Conservation (phyloP, 208 protist genomes). For the Jaenimonas drosophilae region DNA sequence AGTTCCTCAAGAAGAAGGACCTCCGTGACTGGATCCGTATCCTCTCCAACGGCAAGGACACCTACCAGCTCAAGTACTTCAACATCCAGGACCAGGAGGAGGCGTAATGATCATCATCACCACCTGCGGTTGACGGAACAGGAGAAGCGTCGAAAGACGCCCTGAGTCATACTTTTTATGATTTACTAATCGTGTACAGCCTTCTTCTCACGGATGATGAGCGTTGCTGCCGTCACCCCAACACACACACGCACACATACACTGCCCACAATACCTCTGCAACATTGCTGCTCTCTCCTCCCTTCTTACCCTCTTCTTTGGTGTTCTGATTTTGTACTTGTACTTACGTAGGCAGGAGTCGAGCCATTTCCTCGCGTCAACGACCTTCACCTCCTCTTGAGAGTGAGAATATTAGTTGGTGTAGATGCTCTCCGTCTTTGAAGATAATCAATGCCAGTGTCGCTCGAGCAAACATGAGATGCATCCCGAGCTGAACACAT, state of each 20-base stretch:
- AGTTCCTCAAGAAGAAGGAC: constrained; percentile 98
- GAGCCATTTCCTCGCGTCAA: not conserved
- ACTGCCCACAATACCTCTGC: not conserved
- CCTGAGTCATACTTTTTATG: constrained; percentile 6
- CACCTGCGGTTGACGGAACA: too few species aligned
- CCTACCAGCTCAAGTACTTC: constrained; percentile 98
- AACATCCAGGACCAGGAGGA: constrained; percentile 95
- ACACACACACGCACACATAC: too few species aligned
- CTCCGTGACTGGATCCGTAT: constrained; percentile 97
- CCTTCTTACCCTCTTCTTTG: constrained; percentile 3
- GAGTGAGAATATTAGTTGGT: too few species aligned
- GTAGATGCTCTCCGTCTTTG: too few species aligned
- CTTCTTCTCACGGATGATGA: too few species aligned
- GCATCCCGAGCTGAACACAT: constrained; percentile 11
- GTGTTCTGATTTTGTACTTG: constrained; percentile 1
- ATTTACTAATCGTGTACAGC: too few species aligned
- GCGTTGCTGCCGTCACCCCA: too few species aligned
- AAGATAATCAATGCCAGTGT: too few species aligned
- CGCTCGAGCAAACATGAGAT: too few species aligned
- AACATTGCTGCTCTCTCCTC: not conserved
- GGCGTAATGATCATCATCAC: constrained; percentile 9
- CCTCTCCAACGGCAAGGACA: constrained; percentile 91
- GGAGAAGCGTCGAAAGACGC: too few species aligned
- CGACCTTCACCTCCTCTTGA: too few species aligned
- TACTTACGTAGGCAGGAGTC: not conserved